Evolutionary conservation across 805 yeast genomes (phyloP).

Genomic region (Candida gorgasii): DNA sequence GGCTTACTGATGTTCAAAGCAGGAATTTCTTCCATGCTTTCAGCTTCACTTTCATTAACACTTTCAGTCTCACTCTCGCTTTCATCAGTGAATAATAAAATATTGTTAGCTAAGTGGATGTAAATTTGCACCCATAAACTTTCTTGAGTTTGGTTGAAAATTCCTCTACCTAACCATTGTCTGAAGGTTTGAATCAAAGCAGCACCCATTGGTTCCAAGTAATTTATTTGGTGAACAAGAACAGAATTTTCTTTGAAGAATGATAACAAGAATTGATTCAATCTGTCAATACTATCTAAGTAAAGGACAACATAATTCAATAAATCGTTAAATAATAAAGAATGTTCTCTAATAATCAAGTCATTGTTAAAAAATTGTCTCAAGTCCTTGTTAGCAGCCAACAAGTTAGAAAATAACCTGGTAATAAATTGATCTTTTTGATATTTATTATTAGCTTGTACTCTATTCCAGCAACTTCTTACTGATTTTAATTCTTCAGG

Average conservation of each 20-base stretch:
- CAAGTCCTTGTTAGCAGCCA: conserved; percentile 30
- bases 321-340: conserved; percentile 37
- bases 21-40: conserved; percentile 22
- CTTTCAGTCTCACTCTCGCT: background rate
- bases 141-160: conserved; percentile 33
- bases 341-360: conserved; percentile 27
- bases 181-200: conserved; percentile 39
- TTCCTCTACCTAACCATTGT: conserved; percentile 33
- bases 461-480: conserved; percentile 35
- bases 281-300: conserved; percentile 27
- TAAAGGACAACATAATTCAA: conserved; percentile 33
- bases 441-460: conserved; percentile 28
- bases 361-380: conserved; percentile 23
- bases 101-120: conserved; percentile 39
- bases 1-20: conserved; percentile 27
- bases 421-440: conserved; percentile 32
- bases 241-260: conserved; percentile 33
- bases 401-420: conserved; percentile 33
- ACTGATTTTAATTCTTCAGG: conserved; percentile 17
- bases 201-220: conserved; percentile 45
- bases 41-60: conserved; percentile 12
- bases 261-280: conserved; percentile 34
- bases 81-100: conserved; percentile 29
- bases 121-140: conserved; percentile 41
- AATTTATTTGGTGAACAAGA: conserved; percentile 26